phyloP scores from a whole-genome alignment of 176 grass and related monocot genomes.

The Panicum miliaceum region DNA sequence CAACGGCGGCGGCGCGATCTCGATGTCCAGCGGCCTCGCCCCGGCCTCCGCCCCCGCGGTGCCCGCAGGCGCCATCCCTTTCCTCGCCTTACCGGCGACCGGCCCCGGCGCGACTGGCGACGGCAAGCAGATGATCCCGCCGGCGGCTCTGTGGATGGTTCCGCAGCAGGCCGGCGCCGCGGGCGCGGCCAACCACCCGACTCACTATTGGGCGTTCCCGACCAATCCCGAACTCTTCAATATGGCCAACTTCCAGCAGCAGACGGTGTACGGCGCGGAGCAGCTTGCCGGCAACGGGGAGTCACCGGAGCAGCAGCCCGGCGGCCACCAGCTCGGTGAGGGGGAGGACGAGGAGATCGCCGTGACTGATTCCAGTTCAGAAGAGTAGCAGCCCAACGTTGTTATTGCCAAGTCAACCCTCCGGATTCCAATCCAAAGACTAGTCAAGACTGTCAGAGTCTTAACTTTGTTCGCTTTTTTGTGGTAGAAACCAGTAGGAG shows the following conservation, averaged over 20 bases:
- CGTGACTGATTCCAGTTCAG: conserved; percentile 57
- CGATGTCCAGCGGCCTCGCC: conserved; percentile 69
- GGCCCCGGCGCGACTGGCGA: conserved; percentile 13
- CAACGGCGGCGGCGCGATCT: conserved; percentile 58
- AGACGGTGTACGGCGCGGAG: background rate
- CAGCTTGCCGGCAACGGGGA: conserved; percentile 27
- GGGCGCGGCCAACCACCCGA: conserved; percentile 34
- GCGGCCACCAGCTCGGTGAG: conserved; percentile 17
- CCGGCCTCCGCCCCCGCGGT: conserved; percentile 25
- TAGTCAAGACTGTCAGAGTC: background rate
- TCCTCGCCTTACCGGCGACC: conserved; percentile 53
- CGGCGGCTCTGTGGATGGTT: conserved; percentile 72
- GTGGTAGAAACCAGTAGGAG: background rate
- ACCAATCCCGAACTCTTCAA: conserved; percentile 50
- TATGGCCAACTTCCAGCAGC: conserved; percentile 33
- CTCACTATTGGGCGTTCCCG: conserved; percentile 62
- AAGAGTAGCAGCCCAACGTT: conserved; percentile 30
- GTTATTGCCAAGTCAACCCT: background rate
- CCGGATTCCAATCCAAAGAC: background rate
- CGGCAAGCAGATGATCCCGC: conserved; percentile 41
- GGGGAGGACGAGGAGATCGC: conserved; percentile 51
- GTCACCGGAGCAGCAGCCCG: conserved; percentile 29
- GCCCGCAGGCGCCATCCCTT: conserved; percentile 56
- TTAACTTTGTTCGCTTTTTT: conserved; percentile 8
- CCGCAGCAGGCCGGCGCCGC: conserved; percentile 43